Evolutionary conservation across 164 flowering plant species (phyloP).

Genomic region (Umbellularia californica): DNA sequence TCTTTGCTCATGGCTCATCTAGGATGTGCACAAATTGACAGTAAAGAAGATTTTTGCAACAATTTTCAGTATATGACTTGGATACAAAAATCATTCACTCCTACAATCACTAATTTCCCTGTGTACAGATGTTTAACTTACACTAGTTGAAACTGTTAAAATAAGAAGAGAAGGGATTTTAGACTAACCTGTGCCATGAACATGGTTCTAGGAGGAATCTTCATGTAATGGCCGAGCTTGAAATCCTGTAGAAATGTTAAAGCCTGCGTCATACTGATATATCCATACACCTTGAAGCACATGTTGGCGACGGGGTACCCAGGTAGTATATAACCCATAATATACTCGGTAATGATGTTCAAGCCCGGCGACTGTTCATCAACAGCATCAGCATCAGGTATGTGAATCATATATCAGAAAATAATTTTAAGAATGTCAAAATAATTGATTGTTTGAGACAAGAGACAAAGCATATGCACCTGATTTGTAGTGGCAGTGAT

Average conservation of each 20-base stretch:
- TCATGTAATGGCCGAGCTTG: conserved; percentile 98
- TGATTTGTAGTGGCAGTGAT: conserved; percentile 88
- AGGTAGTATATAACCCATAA: conserved; percentile 80
- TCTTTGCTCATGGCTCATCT: too few relatives aligned
- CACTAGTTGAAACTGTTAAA: background rate
- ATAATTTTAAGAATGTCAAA: too few relatives aligned
- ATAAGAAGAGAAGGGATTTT: background rate
- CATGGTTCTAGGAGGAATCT: conserved; percentile 91
- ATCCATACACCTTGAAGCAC: conserved; percentile 93
- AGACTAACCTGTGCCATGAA: conserved; percentile 80
- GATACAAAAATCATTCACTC: background rate
- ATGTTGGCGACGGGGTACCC: conserved; percentile 87
- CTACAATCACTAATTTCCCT: background rate
- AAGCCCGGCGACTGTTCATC: conserved; percentile 54
- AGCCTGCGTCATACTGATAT: conserved; percentile 82
- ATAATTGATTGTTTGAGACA: background rate
- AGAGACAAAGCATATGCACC: conserved; percentile 26
- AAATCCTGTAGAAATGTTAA: conserved; percentile 79
- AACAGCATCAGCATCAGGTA: background rate
- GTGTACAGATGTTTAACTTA: background rate
- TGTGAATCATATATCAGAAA: background rate
- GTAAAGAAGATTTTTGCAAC: background rate
- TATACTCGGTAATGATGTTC: conserved; percentile 78
- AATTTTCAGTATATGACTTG: background rate
- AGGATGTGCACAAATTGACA: background rate